Evolutionary conservation across 108 stramenopile species (phyloP), one percentile per base, ranked within the genome.

Genomic region (Nitzschia putrida): DNA sequence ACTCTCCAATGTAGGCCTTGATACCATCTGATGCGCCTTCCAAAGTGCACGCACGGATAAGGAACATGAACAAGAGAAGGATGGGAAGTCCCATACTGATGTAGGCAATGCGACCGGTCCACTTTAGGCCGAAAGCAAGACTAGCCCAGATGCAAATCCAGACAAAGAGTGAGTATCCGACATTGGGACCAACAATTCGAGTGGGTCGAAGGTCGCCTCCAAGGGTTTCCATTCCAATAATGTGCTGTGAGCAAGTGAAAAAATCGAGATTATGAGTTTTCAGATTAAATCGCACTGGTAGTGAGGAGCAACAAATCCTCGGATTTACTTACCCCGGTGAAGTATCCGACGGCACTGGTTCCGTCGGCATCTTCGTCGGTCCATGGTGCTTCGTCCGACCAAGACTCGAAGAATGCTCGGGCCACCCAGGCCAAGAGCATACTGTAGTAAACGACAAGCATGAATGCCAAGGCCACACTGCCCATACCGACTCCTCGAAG

Each of bases 51-150:
- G 82, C 82, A 56, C 77, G 56, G 52, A 67, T 69, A 18, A 86
- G 68, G 55, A 86, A 86, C 29, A 86, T 74, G 26, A 86, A 81
- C 11, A 86, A 54, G 8, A 86, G 68, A 21, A 86, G 10, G 49
- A 83, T 66, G 0, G 85, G 85, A 16, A 86, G 57, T 47, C 85
- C 85, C 82, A 83, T 81, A 16, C 69, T 83, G 47, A 86, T 67
- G 66, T 83, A 83, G 14, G 85, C 77, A 18, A 86, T 75, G 12
- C 82, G 57, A 38, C 85, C 85, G 1, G 85, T 86, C 77, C 77
- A 76, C 25, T 79, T 78, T 38, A 86, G 55, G 2, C 85, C 85
- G 29, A 77, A 86, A 14, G 80, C 82, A 34, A 86, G 55, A 43
- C 85, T 83, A 13, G 80, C 66, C 54, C 67, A 80, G 44, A 82